Percentiles rank a stretch among this genome's conserved stretches.
phyloP scores from a whole-genome alignment of 139 green algal genomes.

The Spirogloea muscicola region DNA sequence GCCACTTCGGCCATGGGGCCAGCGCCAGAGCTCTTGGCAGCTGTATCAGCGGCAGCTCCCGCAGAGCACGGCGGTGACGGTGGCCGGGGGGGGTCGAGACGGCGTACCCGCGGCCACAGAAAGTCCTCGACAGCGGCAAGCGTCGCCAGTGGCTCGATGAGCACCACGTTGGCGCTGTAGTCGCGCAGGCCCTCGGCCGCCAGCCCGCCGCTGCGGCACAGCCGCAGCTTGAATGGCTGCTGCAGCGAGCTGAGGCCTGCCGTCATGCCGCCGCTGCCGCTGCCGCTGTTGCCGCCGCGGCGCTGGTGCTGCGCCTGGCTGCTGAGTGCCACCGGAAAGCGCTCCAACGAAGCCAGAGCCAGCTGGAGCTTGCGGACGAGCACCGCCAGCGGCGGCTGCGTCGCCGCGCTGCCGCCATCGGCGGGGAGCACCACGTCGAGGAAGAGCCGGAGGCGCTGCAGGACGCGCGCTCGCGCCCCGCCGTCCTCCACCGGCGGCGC shows the following conservation, averaged over 20 bases:
- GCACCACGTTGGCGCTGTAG: conserved; percentile 82
- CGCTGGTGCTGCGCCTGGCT: conserved; percentile 2
- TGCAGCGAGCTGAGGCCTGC: conserved; percentile 67
- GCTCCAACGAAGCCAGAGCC: conserved; percentile 67
- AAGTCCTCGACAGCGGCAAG: conserved; percentile 93
- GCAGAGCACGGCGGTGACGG: not conserved
- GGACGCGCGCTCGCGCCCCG: conserved; percentile 26
- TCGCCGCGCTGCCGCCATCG: conserved; percentile 8
- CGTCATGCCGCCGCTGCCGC: conserved; percentile 40
- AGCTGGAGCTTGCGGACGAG: conserved; percentile 77
- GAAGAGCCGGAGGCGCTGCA: conserved; percentile 56
- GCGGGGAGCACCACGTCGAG: conserved; percentile 36
- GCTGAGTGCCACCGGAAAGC: conserved; percentile 66
- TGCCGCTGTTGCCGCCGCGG: conserved; percentile 18
- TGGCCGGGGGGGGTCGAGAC: conserved; percentile 11
- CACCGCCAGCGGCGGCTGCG: conserved; percentile 49
- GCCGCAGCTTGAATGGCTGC: conserved; percentile 88
- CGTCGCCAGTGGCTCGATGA: conserved; percentile 93
- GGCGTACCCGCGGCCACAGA: conserved; percentile 76
- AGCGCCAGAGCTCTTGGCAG: no score
- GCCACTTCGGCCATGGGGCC: no score
- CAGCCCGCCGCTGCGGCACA: conserved; percentile 58
- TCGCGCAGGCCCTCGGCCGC: conserved; percentile 61
- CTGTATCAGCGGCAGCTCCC: not conserved
- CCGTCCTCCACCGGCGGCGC: not conserved